Evolutionary conservation across 345 rosid species (phyloP), one percentile per base, ranked within the genome.

Genomic region (Murraya paniculata): DNA sequence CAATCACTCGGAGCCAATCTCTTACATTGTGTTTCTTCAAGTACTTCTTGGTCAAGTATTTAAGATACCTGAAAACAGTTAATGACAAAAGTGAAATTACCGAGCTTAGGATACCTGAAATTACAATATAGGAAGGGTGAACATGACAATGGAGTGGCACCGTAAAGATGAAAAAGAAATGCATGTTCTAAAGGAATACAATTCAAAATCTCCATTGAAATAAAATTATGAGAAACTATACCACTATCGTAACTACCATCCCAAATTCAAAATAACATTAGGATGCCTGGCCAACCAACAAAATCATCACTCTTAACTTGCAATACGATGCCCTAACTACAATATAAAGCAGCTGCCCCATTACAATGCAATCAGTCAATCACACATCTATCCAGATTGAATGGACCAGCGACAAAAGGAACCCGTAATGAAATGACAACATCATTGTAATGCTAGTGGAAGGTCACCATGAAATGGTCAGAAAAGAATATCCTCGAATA

Each of bases 1-100:
- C 87, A 83, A 91, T 86, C 72, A 91, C 94, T 2, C 94, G 85
- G 24, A 91, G 92, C 92, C 96, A 91, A 72, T 91, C 96, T 59
- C 94, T 68, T 48, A 89, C 88, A 53, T 85, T 83, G 83, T 87
- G 84, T 72, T 91, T 91, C 85, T 91, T 89, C 87, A 91, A 71
- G 80, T 87, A 91, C 89, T 91, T 91, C 88, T 91, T 91, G 8
- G 96, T 90, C 83, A 89, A 86, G 78, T 89, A 91, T 81, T 91
- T 91, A 64, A 91, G 77, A 73, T 87, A 91, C 77, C 94, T 91
- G 30, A 33, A 65, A 41, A 38, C 33, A 24, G 13, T 57, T 18
- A 61, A 18, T 2, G 7, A 16, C 4, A 25, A 64, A 21, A 28
- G 53, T 41, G 50, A 56, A 68, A 22, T 9, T 4, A 6, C 35